phyloP scores from a whole-genome alignment of 805 yeast species.

The Tetrapisispora fleetii region DNA sequence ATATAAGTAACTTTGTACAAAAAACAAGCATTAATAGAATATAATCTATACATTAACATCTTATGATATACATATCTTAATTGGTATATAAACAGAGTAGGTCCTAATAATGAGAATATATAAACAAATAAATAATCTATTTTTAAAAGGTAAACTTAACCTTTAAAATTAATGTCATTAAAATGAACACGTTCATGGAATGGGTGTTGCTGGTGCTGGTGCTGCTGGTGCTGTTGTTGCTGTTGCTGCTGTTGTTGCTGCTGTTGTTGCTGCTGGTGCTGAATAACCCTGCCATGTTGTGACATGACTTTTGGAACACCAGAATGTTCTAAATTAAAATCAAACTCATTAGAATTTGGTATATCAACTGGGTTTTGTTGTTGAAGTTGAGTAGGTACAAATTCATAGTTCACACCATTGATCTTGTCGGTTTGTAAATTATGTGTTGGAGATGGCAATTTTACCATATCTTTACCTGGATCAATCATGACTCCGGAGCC shows the following conservation, averaged over 20 bases:
- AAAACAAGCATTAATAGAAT: not conserved
- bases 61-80: no score
- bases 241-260: slow-evolving; percentile 7
- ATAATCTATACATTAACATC: not conserved
- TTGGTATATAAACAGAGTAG: not conserved
- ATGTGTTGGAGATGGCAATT: slow-evolving; percentile 1
- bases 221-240: slow-evolving; percentile 6
- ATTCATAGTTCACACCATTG: slow-evolving; percentile 3
- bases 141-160: slow-evolving; percentile 3
- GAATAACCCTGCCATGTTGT: slow-evolving; percentile 5
- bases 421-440: slow-evolving; percentile 1
- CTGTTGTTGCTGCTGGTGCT: slow-evolving; percentile 6
- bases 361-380: not conserved
- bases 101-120: slow-evolving; percentile 1
- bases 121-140: slow-evolving; percentile 1
- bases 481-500: not conserved
- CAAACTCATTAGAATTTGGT: slow-evolving; percentile 7
- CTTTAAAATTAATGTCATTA: slow-evolving; percentile 19
- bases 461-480: slow-evolving; percentile 1
- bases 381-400: not conserved
- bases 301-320: slow-evolving; percentile 4
- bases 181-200: slow-evolving; percentile 15
- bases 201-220: slow-evolving; percentile 6
- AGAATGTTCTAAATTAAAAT: slow-evolving; percentile 13
- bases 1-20: not conserved